A percentile compares a stretch with the other conserved stretches of the same genome.
phyloP scores from a whole-genome alignment of 2,329 filamentous ascomycete genomes.

The Fonsecaea erecta region DNA sequence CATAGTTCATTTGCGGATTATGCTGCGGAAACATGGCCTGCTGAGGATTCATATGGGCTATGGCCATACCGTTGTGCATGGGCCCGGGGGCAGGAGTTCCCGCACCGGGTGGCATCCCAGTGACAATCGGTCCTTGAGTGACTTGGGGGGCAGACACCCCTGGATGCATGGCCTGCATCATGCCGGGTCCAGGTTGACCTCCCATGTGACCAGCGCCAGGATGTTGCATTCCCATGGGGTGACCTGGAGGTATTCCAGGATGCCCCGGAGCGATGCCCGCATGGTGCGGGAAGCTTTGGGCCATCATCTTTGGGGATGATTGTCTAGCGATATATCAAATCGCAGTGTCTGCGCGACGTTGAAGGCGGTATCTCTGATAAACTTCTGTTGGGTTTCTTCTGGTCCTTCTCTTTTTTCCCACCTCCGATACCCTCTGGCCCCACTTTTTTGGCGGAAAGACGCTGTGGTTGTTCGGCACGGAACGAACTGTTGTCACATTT shows the following conservation, averaged over 20 bases:
- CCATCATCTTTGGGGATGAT: slow-evolving; percentile 57
- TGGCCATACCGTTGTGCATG: slow-evolving; percentile 60
- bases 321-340: not conserved
- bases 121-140: slow-evolving; percentile 67
- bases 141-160: slow-evolving; percentile 66
- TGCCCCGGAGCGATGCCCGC: slow-evolving; percentile 60
- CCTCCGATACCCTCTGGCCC: slow-evolving; percentile 28
- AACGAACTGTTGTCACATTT: slow-evolving; percentile 27
- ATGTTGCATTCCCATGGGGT: slow-evolving; percentile 64
- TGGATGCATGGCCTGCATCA: slow-evolving; percentile 64
- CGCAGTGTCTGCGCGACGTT: slow-evolving; percentile 5
- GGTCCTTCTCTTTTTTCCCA: slow-evolving; percentile 23
- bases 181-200: slow-evolving; percentile 51
- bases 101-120: slow-evolving; percentile 64
- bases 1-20: slow-evolving; percentile 38
- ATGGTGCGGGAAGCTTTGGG: slow-evolving; percentile 62
- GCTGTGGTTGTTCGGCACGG: slow-evolving; percentile 20
- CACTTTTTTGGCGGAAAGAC: slow-evolving; percentile 28
- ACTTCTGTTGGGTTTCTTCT: slow-evolving; percentile 10
- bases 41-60: slow-evolving; percentile 64
- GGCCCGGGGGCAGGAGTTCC: slow-evolving; percentile 56
- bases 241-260: slow-evolving; percentile 63
- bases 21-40: slow-evolving; percentile 60
- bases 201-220: slow-evolving; percentile 62
- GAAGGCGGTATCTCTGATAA: slow-evolving; percentile 11